Evolutionary conservation across 371 early-diverging fungal genomes (phyloP), one percentile per base, ranked within the genome.

Genomic region (Nematocida parisii): DNA sequence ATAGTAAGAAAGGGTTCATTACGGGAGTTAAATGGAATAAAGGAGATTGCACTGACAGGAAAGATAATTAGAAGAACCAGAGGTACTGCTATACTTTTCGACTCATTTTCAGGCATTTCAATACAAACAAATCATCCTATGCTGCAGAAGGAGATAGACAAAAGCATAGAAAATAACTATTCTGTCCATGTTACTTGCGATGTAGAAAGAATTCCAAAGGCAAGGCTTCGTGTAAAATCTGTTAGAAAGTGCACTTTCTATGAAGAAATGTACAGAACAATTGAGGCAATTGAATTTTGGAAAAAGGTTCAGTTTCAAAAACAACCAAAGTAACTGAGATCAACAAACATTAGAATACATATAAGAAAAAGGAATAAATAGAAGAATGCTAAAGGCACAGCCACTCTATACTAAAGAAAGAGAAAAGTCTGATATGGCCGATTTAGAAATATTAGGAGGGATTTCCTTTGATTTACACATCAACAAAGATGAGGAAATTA

Each of bases 321-420:
- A 77, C 80, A 77, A 77, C 80, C 80, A 77, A 77, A 77, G 80
- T 77, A 77, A 77, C 80, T 77, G 80, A 70, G 80, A 77, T 77
- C 80, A 77, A 77, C 80, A 77, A 77, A 77, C 68, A 77, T 27
- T 67, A 11, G 66, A 22, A 68, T 15, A 40, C 24, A 77, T 70
- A 77, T 24, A 70, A 68, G 54, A 15, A 58, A 70, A 67, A 60
- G 44, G 33, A 42, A 20, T 11, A 77, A 67, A 24, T 5, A 77
- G 7, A n/a, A 44, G 18, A 52, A 77, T 77, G 80, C 68, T 77
- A 18, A 15, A 45, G 24, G 5, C 62, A 15, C 42, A 2, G 22
- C 47, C 80, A 27, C 71, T 70, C 5, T 33, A 54, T 42, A 54
- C 80, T 20, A 77, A 67, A 56, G 46, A 54, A 40, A 67, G 80